These are phyloP conservation scores for Pestalotiopsis sp. DNA, from an alignment of 2,329 filamentous ascomycete genomes.

Conservation along the genomic window DNA sequence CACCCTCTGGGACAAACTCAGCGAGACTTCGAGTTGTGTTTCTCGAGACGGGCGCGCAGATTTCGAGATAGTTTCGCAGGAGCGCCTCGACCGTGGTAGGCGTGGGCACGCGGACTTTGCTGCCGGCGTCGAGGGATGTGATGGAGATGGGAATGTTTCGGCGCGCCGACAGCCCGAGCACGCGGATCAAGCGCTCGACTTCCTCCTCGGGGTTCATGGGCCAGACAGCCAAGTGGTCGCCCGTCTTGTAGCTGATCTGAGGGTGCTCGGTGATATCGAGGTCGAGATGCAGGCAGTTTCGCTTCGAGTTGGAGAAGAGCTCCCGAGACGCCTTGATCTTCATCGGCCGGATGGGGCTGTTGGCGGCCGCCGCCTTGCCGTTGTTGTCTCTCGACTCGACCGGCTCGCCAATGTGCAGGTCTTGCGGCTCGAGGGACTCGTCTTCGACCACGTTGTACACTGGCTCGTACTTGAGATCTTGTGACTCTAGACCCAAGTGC, in stretches of 20 bases:
- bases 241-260: conserved; percentile 39
- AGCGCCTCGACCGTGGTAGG: conserved; percentile 37
- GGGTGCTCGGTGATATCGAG: conserved; percentile 35
- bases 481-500: conserved; percentile 12
- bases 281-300: conserved; percentile 41
- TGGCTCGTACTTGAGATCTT: conserved; percentile 22
- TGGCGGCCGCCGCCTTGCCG: conserved; percentile 12
- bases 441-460: conserved; percentile 22
- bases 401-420: conserved; percentile 27
- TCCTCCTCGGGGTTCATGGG: conserved; percentile 42
- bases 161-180: conserved; percentile 28
- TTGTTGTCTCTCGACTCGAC: conserved; percentile 7
- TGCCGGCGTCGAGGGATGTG: conserved; percentile 18
- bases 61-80: conserved; percentile 46
- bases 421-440: conserved; percentile 20
- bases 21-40: conserved; percentile 39
- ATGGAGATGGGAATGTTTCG: conserved; percentile 28
- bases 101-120: conserved; percentile 29
- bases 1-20: conserved; percentile 39
- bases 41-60: conserved; percentile 43
- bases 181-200: conserved; percentile 30
- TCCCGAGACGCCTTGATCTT: conserved; percentile 22
- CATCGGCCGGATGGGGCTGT: conserved; percentile 21
- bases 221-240: conserved; percentile 43
- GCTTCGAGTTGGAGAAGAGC: conserved; percentile 24